phyloP scores from a whole-genome alignment of 805 yeast genomes.

The Candida xiaguanensis region DNA sequence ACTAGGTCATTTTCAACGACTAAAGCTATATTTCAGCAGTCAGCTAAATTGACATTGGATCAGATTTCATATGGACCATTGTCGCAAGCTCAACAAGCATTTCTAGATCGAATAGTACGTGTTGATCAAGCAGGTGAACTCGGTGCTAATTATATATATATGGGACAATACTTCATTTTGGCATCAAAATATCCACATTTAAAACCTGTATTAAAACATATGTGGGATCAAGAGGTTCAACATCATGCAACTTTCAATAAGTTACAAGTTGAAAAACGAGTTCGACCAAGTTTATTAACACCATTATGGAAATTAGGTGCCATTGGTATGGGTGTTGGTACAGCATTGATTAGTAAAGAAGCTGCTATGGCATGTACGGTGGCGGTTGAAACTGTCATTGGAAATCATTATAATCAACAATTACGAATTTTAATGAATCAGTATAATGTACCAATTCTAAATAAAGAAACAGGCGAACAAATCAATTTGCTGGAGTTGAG shows the following conservation, averaged over 20 bases:
- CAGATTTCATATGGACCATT: slow-evolving; percentile 28
- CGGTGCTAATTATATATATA: slow-evolving; percentile 91
- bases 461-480: slow-evolving; percentile 32
- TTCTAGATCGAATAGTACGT: slow-evolving; percentile 68
- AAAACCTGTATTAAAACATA: slow-evolving; percentile 78
- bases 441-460: slow-evolving; percentile 45
- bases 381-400: slow-evolving; percentile 97
- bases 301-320: slow-evolving; percentile 96
- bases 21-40: background rate
- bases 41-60: background rate
- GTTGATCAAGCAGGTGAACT: slow-evolving; percentile 98
- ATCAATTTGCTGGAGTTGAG: slow-evolving; percentile 8
- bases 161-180: slow-evolving; percentile 81
- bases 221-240: slow-evolving; percentile 98
- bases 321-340: slow-evolving; percentile 75
- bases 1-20: background rate
- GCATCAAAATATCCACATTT: slow-evolving; percentile 68
- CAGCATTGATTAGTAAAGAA: slow-evolving; percentile 84
- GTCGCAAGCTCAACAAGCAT: slow-evolving; percentile 61
- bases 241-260: slow-evolving; percentile 84
- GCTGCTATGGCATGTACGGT: slow-evolving; percentile 99
- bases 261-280: slow-evolving; percentile 71
- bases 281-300: slow-evolving; percentile 86
- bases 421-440: slow-evolving; percentile 71
- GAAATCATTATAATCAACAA: slow-evolving; percentile 91